A percentile compares a stretch with the other conserved stretches of the same genome.
Conservation (phyloP, 257 asterid genomes). For the Lavandula angustifolia region DNA sequence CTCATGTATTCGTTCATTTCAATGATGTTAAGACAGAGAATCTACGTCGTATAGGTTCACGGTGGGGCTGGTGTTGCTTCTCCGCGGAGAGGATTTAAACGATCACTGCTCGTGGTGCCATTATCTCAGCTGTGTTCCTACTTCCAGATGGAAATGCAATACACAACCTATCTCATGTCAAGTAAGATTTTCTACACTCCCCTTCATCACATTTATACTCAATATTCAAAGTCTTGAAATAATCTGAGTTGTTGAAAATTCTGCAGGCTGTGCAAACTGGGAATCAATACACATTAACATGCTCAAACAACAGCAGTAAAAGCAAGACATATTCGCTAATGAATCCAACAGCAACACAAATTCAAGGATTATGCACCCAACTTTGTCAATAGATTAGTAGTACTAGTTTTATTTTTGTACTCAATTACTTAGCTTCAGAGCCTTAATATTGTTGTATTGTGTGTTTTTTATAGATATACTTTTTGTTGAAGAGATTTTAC, state of each 20-base stretch:
- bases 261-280: slow-evolving; percentile 75
- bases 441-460: neutral
- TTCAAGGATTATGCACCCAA: slow-evolving; percentile 72
- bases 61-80: slow-evolving; percentile 66
- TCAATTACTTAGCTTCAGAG: neutral
- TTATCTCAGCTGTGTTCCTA: slow-evolving; percentile 84
- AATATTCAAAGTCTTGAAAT: neutral
- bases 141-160: slow-evolving; percentile 82
- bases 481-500: too few species aligned
- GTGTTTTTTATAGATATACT: too few species aligned
- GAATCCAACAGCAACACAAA: slow-evolving; percentile 53
- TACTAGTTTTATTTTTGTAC: neutral
- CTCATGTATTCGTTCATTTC: neutral
- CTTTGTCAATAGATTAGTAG: slow-evolving; percentile 56
- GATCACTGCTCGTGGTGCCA: slow-evolving; percentile 93
- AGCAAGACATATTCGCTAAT: slow-evolving; percentile 48
- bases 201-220: neutral
- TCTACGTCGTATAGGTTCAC: slow-evolving; percentile 48
- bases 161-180: slow-evolving; percentile 63
- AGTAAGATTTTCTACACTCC: slow-evolving; percentile 37
- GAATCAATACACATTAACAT: slow-evolving; percentile 59
- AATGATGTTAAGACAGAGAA: neutral
- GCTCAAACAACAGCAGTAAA: slow-evolving; percentile 66
- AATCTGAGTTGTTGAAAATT: neutral
- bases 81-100: slow-evolving; percentile 81